phyloP scores from a whole-genome alignment of 2,329 filamentous ascomycete genomes.

The Xylaria sp. region DNA sequence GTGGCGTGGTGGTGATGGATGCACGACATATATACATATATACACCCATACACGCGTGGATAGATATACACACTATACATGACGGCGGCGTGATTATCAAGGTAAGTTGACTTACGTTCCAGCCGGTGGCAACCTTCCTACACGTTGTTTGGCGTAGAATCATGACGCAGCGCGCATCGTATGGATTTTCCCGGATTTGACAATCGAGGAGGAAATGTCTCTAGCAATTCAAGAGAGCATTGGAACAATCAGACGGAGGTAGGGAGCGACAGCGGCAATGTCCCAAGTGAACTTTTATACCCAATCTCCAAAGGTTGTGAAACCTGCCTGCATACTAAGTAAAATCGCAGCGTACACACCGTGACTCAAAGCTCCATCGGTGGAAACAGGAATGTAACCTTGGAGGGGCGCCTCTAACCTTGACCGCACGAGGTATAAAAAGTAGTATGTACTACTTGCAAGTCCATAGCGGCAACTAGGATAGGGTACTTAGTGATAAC shows the following conservation, averaged over 20 bases:
- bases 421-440: background rate
- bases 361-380: slow-evolving; percentile 31
- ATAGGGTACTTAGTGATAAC: background rate
- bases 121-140: slow-evolving; percentile 54
- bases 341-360: slow-evolving; percentile 10
- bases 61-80: slow-evolving; percentile 7
- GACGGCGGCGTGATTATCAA: slow-evolving; percentile 6
- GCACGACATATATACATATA: slow-evolving; percentile 9
- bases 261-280: background rate
- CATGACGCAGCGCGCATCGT: slow-evolving; percentile 52
- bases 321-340: slow-evolving; percentile 1
- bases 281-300: slow-evolving; percentile 29
- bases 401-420: slow-evolving; percentile 1
- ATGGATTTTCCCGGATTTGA: slow-evolving; percentile 20
- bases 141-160: slow-evolving; percentile 53
- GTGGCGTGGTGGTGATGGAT: slow-evolving; percentile 18
- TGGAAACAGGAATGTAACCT: slow-evolving; percentile 28
- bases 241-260: background rate
- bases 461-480: background rate
- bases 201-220: slow-evolving; percentile 11
- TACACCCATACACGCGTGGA: background rate
- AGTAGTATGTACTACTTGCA: too few relatives aligned
- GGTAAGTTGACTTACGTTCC: slow-evolving; percentile 49
- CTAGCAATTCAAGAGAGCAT: slow-evolving; percentile 12
- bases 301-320: slow-evolving; percentile 18